Evolutionary conservation across 148 eudicot genomes (phyloP).

Genomic region (Cornus controversa): DNA sequence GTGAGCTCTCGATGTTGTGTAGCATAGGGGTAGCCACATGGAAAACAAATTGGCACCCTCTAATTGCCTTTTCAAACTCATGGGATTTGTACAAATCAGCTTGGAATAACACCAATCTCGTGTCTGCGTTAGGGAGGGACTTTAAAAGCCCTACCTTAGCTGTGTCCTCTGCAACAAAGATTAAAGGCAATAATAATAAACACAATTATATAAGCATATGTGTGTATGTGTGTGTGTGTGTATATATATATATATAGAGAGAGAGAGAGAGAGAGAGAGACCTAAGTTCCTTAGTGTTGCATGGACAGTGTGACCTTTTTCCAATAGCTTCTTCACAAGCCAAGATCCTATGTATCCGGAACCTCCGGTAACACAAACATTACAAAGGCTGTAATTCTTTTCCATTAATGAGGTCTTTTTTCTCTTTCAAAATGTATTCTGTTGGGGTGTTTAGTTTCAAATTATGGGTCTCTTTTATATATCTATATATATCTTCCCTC

Average conservation of each 20-base stretch:
- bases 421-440: no score
- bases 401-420: neutral
- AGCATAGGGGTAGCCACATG: neutral
- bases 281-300: constrained; percentile 46
- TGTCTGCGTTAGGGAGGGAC: constrained; percentile 11
- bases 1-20: neutral
- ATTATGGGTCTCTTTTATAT: no score
- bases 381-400: neutral
- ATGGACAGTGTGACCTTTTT: constrained; percentile 39
- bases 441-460: no score
- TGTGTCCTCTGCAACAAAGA: constrained; percentile 14
- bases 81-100: neutral
- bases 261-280: constrained; percentile 7
- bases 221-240: no score
- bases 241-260: neutral
- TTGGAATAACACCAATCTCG: constrained; percentile 1
- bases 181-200: neutral
- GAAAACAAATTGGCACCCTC: neutral
- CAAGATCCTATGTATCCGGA: constrained; percentile 38
- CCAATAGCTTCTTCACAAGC: constrained; percentile 36
- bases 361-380: constrained; percentile 56
- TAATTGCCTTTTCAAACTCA: neutral
- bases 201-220: neutral
- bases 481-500: no score
- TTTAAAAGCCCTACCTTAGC: constrained; percentile 26